Base-by-base conservation (phyloP, 768 basidiomycete genomes). In the Hemileccinum impolitum region DNA sequence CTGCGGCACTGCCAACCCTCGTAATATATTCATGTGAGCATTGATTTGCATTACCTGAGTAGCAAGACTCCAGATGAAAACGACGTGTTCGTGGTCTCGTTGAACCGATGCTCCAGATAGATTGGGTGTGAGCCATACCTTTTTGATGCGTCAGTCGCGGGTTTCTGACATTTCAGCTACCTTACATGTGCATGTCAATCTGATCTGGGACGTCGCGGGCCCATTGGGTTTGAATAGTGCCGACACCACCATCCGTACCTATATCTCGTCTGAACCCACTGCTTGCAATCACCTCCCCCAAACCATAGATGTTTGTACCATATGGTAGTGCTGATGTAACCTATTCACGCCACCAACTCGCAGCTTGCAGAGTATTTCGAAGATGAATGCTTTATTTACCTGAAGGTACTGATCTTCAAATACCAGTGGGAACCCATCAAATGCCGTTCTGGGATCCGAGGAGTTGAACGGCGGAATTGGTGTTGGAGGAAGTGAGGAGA, bases 371-470 rank as follows among this genome's bases (percentile, higher is more conserved):
- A 7, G 18, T 25, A 35, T 30, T 17, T n/a, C n/a, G 26, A 40
- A 23, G 1, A 18, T 9, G 25, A 15, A 6, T 4, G n/a, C 17
- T n/a, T 1, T 11, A 26, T 51, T 42, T 48, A 81, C 80, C 75
- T 90, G 86, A 18, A 91, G 74, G 61, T 89, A 90, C 58, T 85
- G 84, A 53, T 90, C 81, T 56, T 90, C 87, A 58, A 90, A 90
- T 12, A 91, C 78, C 11, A 91, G 70, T 0, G 82, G 78, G 49
- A 87, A 86, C 0, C 76, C 81, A 47, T 82, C 73, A 15, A 90
- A 70, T 3, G 77, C 75, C 0, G 82, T 82, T 5, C 72, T 75
- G 41, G 74, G 72, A 52, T 82, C 80, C 8, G 62, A 66, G 0
- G 72, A 28, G 34, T 80, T 75, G n/a, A 77, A 70, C 11, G 85